Base-by-base conservation (phyloP, 495 filamentous ascomycete genomes). In the Copromyces sp. region DNA sequence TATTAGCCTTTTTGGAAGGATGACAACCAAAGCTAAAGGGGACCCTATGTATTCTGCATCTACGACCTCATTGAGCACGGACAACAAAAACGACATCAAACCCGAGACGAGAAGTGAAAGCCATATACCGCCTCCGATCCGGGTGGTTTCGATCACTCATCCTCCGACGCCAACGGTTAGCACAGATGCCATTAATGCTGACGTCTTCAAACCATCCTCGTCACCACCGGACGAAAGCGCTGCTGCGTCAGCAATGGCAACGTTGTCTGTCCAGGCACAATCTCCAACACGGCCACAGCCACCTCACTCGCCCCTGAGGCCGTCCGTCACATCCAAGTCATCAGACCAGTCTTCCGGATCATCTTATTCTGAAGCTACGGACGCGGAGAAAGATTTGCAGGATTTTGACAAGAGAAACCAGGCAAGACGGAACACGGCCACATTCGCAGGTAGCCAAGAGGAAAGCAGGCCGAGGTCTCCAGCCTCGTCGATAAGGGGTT, bases 201-300 rank as follows among this genome's bases (percentile, higher is more conserved):
- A 92, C 70, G 82, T 86, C 17, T 80, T 86, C 72, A 83, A 82
- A 41, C 78, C 80, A 20, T 79, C 81, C 9, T 80, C 81, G 1
- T 81, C 82, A 24, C 83, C 81, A 8, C 84, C 88, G n/a, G 83
- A 87, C 73, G 84, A 84, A 71, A 85, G 87, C 11, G 70, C 76
- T 77, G 91, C 89, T 8, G 83, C 87, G 16, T 86, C 83, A 72
- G 82, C 86, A 14, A 92, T 94, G 87, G 89, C 89, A 73, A 89
- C 88, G 16, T 86, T 94, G 16, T 88, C 90, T n/a, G 87, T 77
- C 24, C 86, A 87, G 14, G 88, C 90, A 0, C 86, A 86, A 20
- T 83, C 87, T 4, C 69, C 80, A 47, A 89, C 90, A 3, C 88
- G 88, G 1, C 77, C 82, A 3, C 82, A 83, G 9, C 84, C 85